Percentiles rank a stretch among this genome's conserved stretches.
These are phyloP conservation scores for Russula earlei DNA, from an alignment of 768 basidiomycete genomes.

Conservation along the genomic window DNA sequence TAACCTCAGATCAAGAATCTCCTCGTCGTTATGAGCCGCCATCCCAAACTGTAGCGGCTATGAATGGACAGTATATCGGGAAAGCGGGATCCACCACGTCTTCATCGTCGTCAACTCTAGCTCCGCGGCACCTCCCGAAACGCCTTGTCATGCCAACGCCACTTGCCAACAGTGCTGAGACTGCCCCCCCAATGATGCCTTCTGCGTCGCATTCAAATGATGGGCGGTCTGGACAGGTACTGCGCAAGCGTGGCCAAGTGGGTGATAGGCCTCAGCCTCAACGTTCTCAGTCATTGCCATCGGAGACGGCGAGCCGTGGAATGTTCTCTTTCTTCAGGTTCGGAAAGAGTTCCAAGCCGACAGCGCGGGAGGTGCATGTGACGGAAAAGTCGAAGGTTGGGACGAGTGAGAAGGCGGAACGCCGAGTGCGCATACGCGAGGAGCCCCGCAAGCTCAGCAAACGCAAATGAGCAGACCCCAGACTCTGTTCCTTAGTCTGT, in stretches of 20 bases:
- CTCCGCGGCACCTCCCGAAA: constrained; percentile 42
- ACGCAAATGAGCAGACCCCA: constrained; percentile 1
- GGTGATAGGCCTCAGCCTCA: neutral
- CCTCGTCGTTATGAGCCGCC: constrained; percentile 15
- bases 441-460: constrained; percentile 13
- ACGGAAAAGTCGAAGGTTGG: neutral
- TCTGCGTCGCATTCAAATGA: neutral
- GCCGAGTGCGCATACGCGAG: neutral
- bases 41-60: constrained; percentile 10
- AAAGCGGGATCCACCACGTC: constrained; percentile 5
- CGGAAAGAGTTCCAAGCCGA: constrained; percentile 15
- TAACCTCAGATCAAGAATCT: neutral
- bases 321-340: constrained; percentile 18
- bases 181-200: neutral
- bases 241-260: constrained; percentile 23
- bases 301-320: constrained; percentile 9
- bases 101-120: constrained; percentile 15
- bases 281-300: neutral
- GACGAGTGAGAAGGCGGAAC: neutral
- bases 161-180: constrained; percentile 25
- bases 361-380: constrained; percentile 10
- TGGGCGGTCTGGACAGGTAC: constrained; percentile 18
- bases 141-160: constrained; percentile 68
- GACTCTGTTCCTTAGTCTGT: too few relatives aligned
- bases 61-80: neutral